These are phyloP conservation scores for Myxozyma melibiosi DNA, from an alignment of 805 yeast genomes.

Conservation along the genomic window DNA sequence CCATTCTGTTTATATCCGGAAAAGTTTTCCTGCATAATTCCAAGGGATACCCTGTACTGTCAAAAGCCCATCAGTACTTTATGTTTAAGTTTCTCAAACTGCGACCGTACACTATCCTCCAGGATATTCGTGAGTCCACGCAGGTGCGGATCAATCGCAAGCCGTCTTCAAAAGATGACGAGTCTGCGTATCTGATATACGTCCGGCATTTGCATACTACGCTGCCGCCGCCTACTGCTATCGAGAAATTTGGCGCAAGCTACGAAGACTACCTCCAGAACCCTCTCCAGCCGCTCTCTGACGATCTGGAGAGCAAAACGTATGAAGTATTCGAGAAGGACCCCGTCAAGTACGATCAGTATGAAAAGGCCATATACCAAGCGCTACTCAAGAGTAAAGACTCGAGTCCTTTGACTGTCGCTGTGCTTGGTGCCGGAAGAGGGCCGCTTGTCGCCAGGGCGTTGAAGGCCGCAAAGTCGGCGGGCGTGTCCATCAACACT, in stretches of 20 bases:
- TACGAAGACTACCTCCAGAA: conserved; percentile 52
- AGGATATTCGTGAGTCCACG: conserved; percentile 51
- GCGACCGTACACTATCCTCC: conserved; percentile 52
- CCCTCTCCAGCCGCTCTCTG: conserved; percentile 75
- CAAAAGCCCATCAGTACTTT: conserved; percentile 57
- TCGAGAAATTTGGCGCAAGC: conserved; percentile 42
- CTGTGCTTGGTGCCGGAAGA: conserved; percentile 84
- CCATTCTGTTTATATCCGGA: conserved; percentile 57
- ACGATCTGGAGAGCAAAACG: conserved; percentile 57
- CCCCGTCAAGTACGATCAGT: conserved; percentile 64
- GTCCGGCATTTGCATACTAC: conserved; percentile 45
- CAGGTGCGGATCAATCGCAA: conserved; percentile 29
- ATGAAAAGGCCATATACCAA: conserved; percentile 61
- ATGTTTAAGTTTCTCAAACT: conserved; percentile 50
- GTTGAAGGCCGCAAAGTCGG: conserved; percentile 46
- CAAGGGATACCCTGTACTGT: conserved; percentile 65
- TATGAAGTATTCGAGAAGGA: conserved; percentile 77
- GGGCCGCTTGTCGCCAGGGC: conserved; percentile 74
- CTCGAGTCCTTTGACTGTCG: conserved; percentile 24
- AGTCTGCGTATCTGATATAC: conserved; percentile 48
- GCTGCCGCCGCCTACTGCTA: conserved; percentile 40
- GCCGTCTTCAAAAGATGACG: conserved; percentile 36
- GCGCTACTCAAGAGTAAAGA: conserved; percentile 47
- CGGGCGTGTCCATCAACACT: conserved; percentile 40
- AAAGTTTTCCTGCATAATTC: conserved; percentile 61